Conservation (phyloP, 805 yeast species). For the Kluyveromyces aestuarii region DNA sequence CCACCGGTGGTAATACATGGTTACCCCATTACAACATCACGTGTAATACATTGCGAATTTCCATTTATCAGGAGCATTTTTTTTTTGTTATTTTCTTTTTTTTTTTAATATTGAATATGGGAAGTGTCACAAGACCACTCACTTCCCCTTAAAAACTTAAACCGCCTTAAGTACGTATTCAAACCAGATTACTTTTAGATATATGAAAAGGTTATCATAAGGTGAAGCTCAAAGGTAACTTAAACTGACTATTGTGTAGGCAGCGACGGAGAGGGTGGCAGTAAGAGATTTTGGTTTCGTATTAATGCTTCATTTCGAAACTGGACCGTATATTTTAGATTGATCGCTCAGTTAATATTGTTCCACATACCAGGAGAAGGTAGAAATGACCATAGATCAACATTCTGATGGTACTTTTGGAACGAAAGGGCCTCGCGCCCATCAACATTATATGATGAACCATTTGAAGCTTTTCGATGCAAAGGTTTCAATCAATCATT, state of each 20-base stretch:
- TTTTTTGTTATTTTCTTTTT: too few species aligned
- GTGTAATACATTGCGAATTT: too few species aligned
- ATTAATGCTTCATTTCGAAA: too few species aligned
- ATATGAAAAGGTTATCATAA: background rate
- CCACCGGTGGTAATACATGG: too few species aligned
- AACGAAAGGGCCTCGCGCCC: background rate
- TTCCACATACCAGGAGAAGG: background rate
- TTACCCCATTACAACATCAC: too few species aligned
- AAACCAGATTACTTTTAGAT: background rate
- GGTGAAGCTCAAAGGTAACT: too few species aligned
- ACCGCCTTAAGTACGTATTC: background rate
- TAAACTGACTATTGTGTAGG: too few species aligned
- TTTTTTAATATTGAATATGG: too few species aligned
- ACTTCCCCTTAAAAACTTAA: background rate
- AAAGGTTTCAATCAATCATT: conserved; percentile 38
- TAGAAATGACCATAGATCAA: conserved; percentile 2
- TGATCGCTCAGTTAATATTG: background rate
- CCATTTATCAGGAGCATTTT: background rate
- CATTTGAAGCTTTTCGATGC: conserved; percentile 24
- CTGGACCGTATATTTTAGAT: background rate
- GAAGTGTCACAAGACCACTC: background rate
- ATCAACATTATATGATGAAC: conserved; percentile 23
- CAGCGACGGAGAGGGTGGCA: too few species aligned
- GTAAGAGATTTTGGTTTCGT: background rate
- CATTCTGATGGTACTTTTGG: background rate